These are phyloP conservation scores for Darksidea phi DNA, from an alignment of 495 filamentous ascomycete species.

Conservation along the genomic window DNA sequence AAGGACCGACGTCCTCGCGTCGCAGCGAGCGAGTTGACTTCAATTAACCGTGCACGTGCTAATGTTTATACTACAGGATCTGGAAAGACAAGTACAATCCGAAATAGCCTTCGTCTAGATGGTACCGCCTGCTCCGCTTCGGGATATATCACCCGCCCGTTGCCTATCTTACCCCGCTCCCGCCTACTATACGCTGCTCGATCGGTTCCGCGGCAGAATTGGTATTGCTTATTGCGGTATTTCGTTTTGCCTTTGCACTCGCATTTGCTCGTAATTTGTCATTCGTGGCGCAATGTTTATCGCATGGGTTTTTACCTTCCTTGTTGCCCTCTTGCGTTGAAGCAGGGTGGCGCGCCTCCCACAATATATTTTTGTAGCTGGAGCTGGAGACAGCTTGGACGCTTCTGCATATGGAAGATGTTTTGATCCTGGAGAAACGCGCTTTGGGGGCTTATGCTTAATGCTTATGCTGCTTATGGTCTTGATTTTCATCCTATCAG, in stretches of 20 bases:
- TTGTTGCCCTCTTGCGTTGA: too few relatives aligned
- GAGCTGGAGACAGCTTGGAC: too few relatives aligned
- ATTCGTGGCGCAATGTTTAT: not conserved
- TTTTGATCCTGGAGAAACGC: too few relatives aligned
- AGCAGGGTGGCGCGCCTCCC: too few relatives aligned
- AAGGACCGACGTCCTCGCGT: not conserved
- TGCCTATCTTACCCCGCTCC: not conserved
- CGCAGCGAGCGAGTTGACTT: not conserved
- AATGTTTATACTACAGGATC: slow-evolving; percentile 60
- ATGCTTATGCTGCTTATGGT: too few relatives aligned
- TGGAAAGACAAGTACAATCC: slow-evolving; percentile 96
- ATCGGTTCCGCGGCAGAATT: not conserved
- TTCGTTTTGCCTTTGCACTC: not conserved
- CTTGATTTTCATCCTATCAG: too few relatives aligned
- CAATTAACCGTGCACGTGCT: slow-evolving; percentile 24
- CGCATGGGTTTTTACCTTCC: not conserved
- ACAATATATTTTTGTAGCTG: too few relatives aligned
- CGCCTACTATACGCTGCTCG: not conserved
- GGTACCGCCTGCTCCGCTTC: not conserved
- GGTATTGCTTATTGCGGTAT: slow-evolving; percentile 13
- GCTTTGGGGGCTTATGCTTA: too few relatives aligned
- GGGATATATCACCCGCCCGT: not conserved
- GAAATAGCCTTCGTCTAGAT: slow-evolving; percentile 41
- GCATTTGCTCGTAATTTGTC: not conserved
- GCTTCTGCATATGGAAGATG: too few relatives aligned